Conservation (phyloP, 2,329 filamentous ascomycete species). For the Furcasterigmium furcatum region DNA sequence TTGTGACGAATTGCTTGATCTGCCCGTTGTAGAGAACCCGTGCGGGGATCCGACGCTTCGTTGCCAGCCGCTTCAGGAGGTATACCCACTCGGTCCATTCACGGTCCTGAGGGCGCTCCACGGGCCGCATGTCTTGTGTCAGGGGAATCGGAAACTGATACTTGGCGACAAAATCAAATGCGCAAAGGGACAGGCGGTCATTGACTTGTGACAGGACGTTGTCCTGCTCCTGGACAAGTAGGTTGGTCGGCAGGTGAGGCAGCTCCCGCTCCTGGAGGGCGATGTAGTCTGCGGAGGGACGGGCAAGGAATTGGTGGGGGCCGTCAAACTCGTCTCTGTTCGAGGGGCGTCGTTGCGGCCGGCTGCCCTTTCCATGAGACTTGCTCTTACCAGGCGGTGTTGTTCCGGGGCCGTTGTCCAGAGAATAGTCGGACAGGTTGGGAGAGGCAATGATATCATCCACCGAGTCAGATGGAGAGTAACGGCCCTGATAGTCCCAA, state of each 20-base stretch:
- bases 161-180: slow-evolving; percentile 86
- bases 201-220: slow-evolving; percentile 77
- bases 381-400: slow-evolving; percentile 41
- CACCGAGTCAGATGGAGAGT: slow-evolving; percentile 55
- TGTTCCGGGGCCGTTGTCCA: slow-evolving; percentile 43
- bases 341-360: slow-evolving; percentile 65
- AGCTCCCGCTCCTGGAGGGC: slow-evolving; percentile 77
- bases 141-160: slow-evolving; percentile 88
- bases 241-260: slow-evolving; percentile 77
- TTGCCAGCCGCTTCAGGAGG: slow-evolving; percentile 79
- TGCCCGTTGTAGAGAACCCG: slow-evolving; percentile 83
- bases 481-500: slow-evolving; percentile 47
- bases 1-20: slow-evolving; percentile 87
- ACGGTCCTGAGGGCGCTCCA: slow-evolving; percentile 70
- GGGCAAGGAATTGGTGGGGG: slow-evolving; percentile 76
- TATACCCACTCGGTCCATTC: slow-evolving; percentile 95
- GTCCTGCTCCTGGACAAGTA: slow-evolving; percentile 82
- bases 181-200: slow-evolving; percentile 79
- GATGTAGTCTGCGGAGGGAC: slow-evolving; percentile 67
- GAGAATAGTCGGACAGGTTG: slow-evolving; percentile 56
- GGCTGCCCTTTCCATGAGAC: slow-evolving; percentile 38
- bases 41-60: slow-evolving; percentile 80
- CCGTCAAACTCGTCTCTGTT: slow-evolving; percentile 90
- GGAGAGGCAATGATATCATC: slow-evolving; percentile 58
- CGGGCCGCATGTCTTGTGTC: slow-evolving; percentile 75